phyloP scores from a whole-genome alignment of 2,329 filamentous ascomycete species.

The Thelonectria discophora region DNA sequence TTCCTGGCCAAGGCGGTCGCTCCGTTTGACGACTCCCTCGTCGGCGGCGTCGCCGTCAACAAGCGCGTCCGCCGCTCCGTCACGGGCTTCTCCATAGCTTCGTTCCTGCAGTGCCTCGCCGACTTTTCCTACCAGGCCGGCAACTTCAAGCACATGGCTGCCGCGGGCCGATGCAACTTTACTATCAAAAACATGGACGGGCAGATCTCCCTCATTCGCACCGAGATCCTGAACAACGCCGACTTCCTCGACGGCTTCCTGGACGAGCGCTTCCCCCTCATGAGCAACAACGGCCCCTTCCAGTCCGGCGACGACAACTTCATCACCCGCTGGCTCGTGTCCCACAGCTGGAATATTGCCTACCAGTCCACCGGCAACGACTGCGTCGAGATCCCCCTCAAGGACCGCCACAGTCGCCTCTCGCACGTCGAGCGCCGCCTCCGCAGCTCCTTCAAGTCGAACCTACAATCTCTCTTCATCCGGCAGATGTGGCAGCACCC shows the following conservation, averaged over 20 bases:
- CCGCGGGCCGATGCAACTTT: not conserved
- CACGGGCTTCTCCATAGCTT: not conserved
- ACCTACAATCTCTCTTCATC: constrained; percentile 7
- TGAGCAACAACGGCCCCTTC: constrained; percentile 16
- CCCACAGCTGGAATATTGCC: constrained; percentile 10
- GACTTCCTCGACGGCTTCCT: constrained; percentile 21
- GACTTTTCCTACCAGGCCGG: constrained; percentile 10
- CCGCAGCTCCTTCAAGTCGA: constrained; percentile 19
- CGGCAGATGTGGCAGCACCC: constrained; percentile 6
- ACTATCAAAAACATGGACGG: constrained; percentile 20
- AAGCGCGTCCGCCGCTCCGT: constrained; percentile 8
- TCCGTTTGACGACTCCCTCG: constrained; percentile 15
- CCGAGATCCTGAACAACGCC: not conserved
- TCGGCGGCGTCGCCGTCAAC: constrained; percentile 27
- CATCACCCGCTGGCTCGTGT: constrained; percentile 23
- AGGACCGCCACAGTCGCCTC: constrained; percentile 9
- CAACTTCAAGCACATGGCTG: constrained; percentile 16
- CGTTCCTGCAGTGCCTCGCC: constrained; percentile 18
- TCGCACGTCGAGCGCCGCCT: constrained; percentile 14
- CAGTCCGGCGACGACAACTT: constrained; percentile 29
- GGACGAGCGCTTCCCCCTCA: constrained; percentile 23
- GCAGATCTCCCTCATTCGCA: constrained; percentile 24
- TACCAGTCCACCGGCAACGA: constrained; percentile 20
- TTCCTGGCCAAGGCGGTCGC: constrained; percentile 23
- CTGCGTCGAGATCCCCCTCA: constrained; percentile 1